Base-by-base conservation (phyloP, 768 basidiomycete species). In the Mycena kentingensis region DNA sequence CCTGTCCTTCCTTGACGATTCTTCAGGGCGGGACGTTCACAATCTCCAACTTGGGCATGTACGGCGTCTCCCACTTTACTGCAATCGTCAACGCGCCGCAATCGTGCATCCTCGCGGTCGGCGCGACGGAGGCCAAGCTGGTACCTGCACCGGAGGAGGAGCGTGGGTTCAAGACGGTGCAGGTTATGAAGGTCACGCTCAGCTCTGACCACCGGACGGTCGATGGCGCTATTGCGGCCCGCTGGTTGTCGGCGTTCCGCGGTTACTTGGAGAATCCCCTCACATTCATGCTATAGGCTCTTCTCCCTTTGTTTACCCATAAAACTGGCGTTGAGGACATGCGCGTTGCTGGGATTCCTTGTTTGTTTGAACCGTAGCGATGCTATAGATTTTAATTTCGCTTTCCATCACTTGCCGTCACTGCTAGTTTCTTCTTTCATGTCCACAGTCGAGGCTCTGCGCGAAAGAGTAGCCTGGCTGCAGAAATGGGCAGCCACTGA, bases 41-140 rank as follows among this genome's bases (percentile, higher is more conserved):
- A 37, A 92, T 99, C 69, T 99, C 97, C 54, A 99, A 99, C 76
- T 80, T 99, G 50, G 97, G 97, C 73, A 99, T 99, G 97, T 97
- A 81, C 67, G 95, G 90, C 56, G 83, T 98, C 65, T 82, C 85
- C 49, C 89, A 94, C 73, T 99, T 99, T 73, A 98, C 95, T 13
- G 97, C 97, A 41, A 98, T 99, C 76, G 96, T 99, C 82, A 99
- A 99, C 79, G 85, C 90, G 13, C 97, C 97, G 22, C 97, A 98
- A 72, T 91, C 93, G 41, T 98, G 95, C 73, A 99, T 98, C 65
- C 87, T 99, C 55, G 97, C 97, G 38, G 84, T 98, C 62, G 95
- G 97, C 29, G 80, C 86, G 18, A 93, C 93, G 16, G 80, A 85
- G 67, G 81, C 90, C n/a, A 88, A 87, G 47, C 75, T 98, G 15